Evolutionary conservation across 306 rosid species (phyloP).

Genomic region (Cucurbita maxima): DNA sequence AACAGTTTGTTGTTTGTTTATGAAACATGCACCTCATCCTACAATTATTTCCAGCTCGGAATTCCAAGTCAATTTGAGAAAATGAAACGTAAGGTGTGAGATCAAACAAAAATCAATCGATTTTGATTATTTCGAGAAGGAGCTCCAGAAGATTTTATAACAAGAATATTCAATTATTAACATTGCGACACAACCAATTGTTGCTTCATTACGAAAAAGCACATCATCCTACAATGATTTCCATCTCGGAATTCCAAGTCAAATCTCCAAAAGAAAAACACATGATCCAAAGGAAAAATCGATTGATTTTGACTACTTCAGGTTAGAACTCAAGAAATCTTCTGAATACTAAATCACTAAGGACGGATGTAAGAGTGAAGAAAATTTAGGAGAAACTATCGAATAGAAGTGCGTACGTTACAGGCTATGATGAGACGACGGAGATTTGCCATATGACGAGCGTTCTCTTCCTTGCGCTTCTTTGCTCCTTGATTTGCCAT

Average conservation of each 20-base stretch:
- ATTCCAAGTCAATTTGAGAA: neutral
- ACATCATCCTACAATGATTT: neutral
- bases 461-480: constrained; percentile 87
- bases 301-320: neutral
- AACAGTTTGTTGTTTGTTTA: neutral
- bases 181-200: neutral
- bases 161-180: neutral
- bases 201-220: neutral
- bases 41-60: neutral
- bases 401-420: constrained; percentile 27
- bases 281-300: neutral
- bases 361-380: neutral
- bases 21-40: neutral
- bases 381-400: neutral
- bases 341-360: neutral
- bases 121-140: neutral
- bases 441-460: constrained; percentile 70
- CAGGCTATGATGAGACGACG: constrained; percentile 56
- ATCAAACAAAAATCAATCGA: neutral
- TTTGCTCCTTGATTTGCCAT: constrained; percentile 99
- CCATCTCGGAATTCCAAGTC: neutral
- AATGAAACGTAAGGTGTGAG: neutral
- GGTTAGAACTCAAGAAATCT: neutral
- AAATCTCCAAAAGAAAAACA: neutral
- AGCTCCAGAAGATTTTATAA: neutral